phyloP scores from a whole-genome alignment of 257 asterid genomes.

The Penstemon newberryi region DNA sequence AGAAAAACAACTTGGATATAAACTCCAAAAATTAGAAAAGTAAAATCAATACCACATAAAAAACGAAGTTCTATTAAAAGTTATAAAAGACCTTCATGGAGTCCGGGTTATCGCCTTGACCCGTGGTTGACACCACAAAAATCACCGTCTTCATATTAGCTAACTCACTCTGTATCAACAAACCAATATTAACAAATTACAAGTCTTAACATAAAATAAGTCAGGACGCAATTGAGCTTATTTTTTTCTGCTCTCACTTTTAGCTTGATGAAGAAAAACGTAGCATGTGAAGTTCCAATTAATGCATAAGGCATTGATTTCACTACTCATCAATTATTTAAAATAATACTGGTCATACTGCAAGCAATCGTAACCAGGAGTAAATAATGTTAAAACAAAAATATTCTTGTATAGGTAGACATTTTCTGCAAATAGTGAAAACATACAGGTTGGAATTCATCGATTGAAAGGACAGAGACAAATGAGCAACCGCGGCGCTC shows the following conservation, averaged over 20 bases:
- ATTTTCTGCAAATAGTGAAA: background rate
- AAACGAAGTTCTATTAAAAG: constrained; percentile 9
- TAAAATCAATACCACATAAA: constrained; percentile 20
- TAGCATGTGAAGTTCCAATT: background rate
- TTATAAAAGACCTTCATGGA: constrained; percentile 71
- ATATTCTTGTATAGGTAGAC: too few relatives aligned
- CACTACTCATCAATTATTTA: background rate
- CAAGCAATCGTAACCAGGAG: too few relatives aligned
- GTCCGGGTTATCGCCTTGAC: constrained; percentile 95
- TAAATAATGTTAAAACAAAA: too few relatives aligned
- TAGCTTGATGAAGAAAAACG: constrained; percentile 9
- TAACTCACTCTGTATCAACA: constrained; percentile 52
- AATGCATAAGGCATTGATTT: constrained; percentile 7
- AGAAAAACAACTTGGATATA: constrained; percentile 6
- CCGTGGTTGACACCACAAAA: constrained; percentile 94
- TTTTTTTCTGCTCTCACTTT: background rate
- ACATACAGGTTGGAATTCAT: constrained; percentile 70
- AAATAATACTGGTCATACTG: too few relatives aligned
- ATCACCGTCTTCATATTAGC: constrained; percentile 53
- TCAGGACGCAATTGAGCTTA: background rate
- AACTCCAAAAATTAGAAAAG: background rate
- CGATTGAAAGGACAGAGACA: constrained; percentile 60
- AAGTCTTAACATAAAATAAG: constrained; percentile 11
- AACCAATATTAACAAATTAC: constrained; percentile 4
- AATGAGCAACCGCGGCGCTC: constrained; percentile 78